Conservation (phyloP, 257 asterid species). For the Prunella vulgaris region DNA sequence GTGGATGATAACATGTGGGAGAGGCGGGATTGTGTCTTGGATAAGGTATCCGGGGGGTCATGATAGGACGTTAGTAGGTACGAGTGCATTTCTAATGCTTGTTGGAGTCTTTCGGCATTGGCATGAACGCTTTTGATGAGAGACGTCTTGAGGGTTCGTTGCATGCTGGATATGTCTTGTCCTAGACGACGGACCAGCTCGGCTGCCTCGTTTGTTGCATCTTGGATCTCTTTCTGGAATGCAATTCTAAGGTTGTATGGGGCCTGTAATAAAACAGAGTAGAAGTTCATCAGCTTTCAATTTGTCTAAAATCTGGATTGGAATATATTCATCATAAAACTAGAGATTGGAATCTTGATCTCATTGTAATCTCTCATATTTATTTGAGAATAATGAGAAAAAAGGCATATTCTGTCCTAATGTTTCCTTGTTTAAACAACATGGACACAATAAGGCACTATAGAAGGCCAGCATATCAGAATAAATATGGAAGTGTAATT, state of each 20-base stretch:
- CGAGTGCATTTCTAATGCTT: constrained; percentile 49
- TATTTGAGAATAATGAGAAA: constrained; percentile 13
- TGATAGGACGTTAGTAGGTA: constrained; percentile 44
- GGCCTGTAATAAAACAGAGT: constrained; percentile 29
- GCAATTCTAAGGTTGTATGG: constrained; percentile 50
- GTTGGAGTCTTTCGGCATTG: constrained; percentile 51
- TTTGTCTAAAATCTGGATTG: neutral
- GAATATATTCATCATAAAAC: constrained; percentile 35
- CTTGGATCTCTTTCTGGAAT: constrained; percentile 59
- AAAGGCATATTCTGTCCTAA: neutral
- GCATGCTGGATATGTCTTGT: constrained; percentile 43
- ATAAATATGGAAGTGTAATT: constrained; percentile 11
- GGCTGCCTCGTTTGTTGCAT: constrained; percentile 49
- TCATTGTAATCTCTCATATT: constrained; percentile 7
- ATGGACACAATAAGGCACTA: neutral
- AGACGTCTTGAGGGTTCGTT: constrained; percentile 33
- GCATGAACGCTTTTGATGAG: constrained; percentile 44
- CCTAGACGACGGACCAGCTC: constrained; percentile 51
- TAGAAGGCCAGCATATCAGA: constrained; percentile 12
- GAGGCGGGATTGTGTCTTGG: constrained; percentile 30
- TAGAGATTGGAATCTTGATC: constrained; percentile 8
- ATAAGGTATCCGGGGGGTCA: constrained; percentile 26
- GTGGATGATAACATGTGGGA: constrained; percentile 28
- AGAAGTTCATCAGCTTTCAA: neutral
- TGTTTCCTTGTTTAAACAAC: neutral